A percentile compares a stretch with the other conserved stretches of the same genome.
phyloP scores from a whole-genome alignment of 257 asterid species.

The Dorcoceras hygrometricum region DNA sequence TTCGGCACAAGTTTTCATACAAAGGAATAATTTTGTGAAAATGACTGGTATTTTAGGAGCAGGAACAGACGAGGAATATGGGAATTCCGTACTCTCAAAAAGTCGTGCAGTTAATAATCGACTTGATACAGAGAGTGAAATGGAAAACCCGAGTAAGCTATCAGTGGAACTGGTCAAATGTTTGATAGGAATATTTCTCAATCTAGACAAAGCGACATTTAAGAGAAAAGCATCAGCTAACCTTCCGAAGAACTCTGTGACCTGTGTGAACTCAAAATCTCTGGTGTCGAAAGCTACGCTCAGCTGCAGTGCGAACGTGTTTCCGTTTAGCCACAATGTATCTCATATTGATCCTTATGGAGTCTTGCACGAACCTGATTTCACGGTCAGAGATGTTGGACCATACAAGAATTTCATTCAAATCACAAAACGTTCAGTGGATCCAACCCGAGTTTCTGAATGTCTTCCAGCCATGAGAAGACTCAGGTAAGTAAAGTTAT shows the following conservation, averaged over 20 bases:
- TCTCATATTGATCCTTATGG: slow-evolving; percentile 70
- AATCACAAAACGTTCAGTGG: slow-evolving; percentile 55
- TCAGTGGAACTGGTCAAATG: slow-evolving; percentile 76
- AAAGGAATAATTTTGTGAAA: slow-evolving; percentile 13
- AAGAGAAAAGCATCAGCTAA: slow-evolving; percentile 51
- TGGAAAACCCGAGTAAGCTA: slow-evolving; percentile 57
- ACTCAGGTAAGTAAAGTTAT: slow-evolving; percentile 49
- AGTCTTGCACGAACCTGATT: slow-evolving; percentile 57
- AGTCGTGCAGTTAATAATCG: slow-evolving; percentile 27
- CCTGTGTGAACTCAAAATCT: slow-evolving; percentile 61
- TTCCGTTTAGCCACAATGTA: slow-evolving; percentile 39
- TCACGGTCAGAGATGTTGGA: slow-evolving; percentile 60
- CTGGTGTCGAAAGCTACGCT: slow-evolving; percentile 66
- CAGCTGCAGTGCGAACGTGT: slow-evolving; percentile 50
- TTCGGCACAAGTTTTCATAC: slow-evolving; percentile 8
- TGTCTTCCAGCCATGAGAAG: slow-evolving; percentile 66
- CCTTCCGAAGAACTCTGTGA: slow-evolving; percentile 44
- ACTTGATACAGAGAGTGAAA: slow-evolving; percentile 36
- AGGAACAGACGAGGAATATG: slow-evolving; percentile 38
- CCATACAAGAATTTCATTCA: slow-evolving; percentile 74
- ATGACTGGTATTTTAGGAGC: slow-evolving; percentile 22
- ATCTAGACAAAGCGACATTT: slow-evolving; percentile 45
- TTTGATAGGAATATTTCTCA: slow-evolving; percentile 59
- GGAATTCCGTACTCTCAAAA: slow-evolving; percentile 44
- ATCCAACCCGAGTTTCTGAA: slow-evolving; percentile 52